Percentiles rank a stretch among this genome's conserved stretches.
Evolutionary conservation across 2,329 filamentous ascomycete species (phyloP).

Genomic region (Dothidotthia symphoricarpi): DNA sequence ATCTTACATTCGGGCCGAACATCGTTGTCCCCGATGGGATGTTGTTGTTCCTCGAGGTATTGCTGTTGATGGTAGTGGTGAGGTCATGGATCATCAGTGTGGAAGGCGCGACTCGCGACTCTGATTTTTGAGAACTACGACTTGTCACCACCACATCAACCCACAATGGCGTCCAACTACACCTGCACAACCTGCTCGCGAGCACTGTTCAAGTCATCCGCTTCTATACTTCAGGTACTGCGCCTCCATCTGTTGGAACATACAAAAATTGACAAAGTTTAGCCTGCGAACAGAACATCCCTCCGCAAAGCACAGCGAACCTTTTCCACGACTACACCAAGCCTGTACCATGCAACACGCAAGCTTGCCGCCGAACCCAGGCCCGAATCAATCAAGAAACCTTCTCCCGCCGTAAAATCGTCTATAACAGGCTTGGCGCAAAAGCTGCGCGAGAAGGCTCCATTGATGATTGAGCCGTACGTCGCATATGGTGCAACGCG

Average conservation of each 20-base stretch:
- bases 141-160: slow-evolving; percentile 3
- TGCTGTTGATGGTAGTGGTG: slow-evolving; percentile 22
- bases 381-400: slow-evolving; percentile 20
- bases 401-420: slow-evolving; percentile 11
- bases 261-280: slow-evolving; percentile 15
- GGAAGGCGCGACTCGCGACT: slow-evolving; percentile 27
- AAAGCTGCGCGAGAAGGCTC: slow-evolving; percentile 34
- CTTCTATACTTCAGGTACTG: slow-evolving; percentile 21
- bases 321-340: slow-evolving; percentile 25
- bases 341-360: slow-evolving; percentile 24
- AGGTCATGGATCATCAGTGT: slow-evolving; percentile 32
- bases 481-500: slow-evolving; percentile 77
- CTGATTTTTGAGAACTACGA: slow-evolving; percentile 13
- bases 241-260: neutral
- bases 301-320: slow-evolving; percentile 20
- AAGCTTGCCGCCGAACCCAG: slow-evolving; percentile 15
- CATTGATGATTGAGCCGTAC: slow-evolving; percentile 60
- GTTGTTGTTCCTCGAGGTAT: slow-evolving; percentile 8
- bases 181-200: slow-evolving; percentile 39
- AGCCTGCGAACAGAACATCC: slow-evolving; percentile 23
- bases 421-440: slow-evolving; percentile 26
- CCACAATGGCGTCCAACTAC: slow-evolving; percentile 39
- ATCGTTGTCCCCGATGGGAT: neutral
- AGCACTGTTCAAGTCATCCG: slow-evolving; percentile 21
- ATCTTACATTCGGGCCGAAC: no score